These are phyloP conservation scores for Emericellopsis atlantica DNA, from an alignment of 2,329 filamentous ascomycete genomes.

Conservation along the genomic window DNA sequence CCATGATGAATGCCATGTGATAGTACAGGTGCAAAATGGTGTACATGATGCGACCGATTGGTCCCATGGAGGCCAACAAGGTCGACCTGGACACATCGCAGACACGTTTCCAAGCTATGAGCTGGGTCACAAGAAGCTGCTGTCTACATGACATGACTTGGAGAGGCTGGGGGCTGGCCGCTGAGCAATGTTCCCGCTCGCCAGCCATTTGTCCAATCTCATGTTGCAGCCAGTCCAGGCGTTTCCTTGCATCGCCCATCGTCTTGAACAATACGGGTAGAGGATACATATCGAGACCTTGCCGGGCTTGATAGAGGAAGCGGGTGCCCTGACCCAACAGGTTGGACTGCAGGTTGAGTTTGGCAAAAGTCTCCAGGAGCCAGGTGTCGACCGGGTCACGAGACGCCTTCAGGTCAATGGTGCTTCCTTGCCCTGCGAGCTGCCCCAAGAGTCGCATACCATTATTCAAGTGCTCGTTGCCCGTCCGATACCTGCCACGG, in stretches of 20 bases:
- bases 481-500: slow-evolving; percentile 14
- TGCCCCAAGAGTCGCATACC: slow-evolving; percentile 13
- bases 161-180: neutral
- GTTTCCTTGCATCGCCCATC: neutral
- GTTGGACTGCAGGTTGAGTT: slow-evolving; percentile 1
- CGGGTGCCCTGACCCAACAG: neutral
- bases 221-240: slow-evolving; percentile 1
- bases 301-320: neutral
- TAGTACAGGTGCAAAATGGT: neutral
- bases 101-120: neutral
- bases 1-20: slow-evolving; percentile 1
- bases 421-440: neutral
- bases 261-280: neutral
- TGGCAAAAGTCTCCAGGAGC: slow-evolving; percentile 1
- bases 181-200: neutral
- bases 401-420: neutral
- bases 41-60: neutral
- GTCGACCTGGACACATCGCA: neutral
- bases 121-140: neutral
- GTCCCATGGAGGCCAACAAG: neutral
- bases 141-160: neutral
- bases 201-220: neutral
- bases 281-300: neutral
- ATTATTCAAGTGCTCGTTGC: slow-evolving; percentile 14
- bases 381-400: neutral